phyloP scores from a whole-genome alignment of 1,139 yeast genomes.

The Pneumocystis wakefieldiae region DNA sequence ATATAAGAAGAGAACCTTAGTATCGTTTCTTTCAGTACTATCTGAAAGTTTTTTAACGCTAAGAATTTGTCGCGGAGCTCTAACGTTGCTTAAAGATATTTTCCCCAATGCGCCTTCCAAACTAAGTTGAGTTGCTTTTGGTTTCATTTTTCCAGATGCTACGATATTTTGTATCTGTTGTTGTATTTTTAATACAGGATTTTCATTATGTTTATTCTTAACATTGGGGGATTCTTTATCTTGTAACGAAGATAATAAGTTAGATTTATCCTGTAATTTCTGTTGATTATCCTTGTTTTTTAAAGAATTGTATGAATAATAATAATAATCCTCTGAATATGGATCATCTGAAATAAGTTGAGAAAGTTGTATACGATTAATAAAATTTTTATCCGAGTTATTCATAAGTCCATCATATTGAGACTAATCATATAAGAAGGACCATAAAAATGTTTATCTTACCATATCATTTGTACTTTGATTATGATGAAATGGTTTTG shows the following conservation, averaged over 20 bases:
- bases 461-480: slow-evolving; percentile 19
- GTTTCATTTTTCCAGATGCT: slow-evolving; percentile 81
- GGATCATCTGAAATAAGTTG: slow-evolving; percentile 97
- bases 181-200: slow-evolving; percentile 94
- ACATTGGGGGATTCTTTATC: slow-evolving; percentile 61
- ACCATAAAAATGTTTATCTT: background rate
- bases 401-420: slow-evolving; percentile 82
- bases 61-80: slow-evolving; percentile 77
- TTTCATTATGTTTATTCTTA: slow-evolving; percentile 64
- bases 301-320: slow-evolving; percentile 81
- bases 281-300: slow-evolving; percentile 29
- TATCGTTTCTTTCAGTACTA: slow-evolving; percentile 2
- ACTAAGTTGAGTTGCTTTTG: slow-evolving; percentile 54
- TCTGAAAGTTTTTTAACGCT: slow-evolving; percentile 33
- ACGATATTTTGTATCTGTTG: slow-evolving; percentile 96
- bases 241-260: slow-evolving; percentile 25
- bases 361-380: slow-evolving; percentile 83
- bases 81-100: slow-evolving; percentile 66
- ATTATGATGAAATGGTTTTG: background rate
- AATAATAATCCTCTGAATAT: slow-evolving; percentile 89
- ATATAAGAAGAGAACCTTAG: background rate
- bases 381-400: slow-evolving; percentile 90
- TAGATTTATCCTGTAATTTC: slow-evolving; percentile 26
- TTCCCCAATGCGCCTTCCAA: slow-evolving; percentile 88
- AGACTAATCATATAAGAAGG: background rate